Evolutionary conservation across 306 rosid species (phyloP).

Genomic region (Casuarina cunninghamiana): DNA sequence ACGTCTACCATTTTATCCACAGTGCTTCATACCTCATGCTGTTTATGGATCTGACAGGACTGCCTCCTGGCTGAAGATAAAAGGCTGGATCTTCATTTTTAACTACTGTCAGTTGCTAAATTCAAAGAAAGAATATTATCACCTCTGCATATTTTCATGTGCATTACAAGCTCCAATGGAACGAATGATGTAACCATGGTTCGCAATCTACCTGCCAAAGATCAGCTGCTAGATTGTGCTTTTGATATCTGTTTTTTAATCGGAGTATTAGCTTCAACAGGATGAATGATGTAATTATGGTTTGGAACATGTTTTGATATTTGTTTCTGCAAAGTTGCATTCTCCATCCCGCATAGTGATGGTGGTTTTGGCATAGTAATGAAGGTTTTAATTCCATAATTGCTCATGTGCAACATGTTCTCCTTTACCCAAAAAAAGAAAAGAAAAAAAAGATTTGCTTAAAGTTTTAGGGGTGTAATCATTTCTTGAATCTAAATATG

Average conservation of each 20-base stretch:
- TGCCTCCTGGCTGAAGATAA: constrained; percentile 15
- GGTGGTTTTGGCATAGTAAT: constrained; percentile 10
- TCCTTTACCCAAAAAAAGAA: background rate
- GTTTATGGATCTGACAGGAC: constrained; percentile 31
- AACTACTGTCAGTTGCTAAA: constrained; percentile 41
- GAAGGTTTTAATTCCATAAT: background rate
- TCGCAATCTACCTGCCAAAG: constrained; percentile 30
- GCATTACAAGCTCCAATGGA: constrained; percentile 20
- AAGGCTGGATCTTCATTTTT: constrained; percentile 23
- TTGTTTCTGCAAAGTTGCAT: constrained; percentile 36
- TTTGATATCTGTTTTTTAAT: constrained; percentile 24
- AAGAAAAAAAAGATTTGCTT: no score
- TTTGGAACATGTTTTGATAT: constrained; percentile 28
- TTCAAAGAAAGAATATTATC: constrained; percentile 34
- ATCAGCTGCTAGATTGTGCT: constrained; percentile 24
- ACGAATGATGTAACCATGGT: constrained; percentile 27
- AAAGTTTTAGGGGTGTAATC: background rate
- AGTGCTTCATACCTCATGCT: constrained; percentile 26
- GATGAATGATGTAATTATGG: constrained; percentile 25
- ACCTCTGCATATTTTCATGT: constrained; percentile 26
- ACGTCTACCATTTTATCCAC: constrained; percentile 4
- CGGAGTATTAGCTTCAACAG: constrained; percentile 34
- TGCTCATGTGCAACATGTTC: background rate
- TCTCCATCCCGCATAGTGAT: constrained; percentile 27
- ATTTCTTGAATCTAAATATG: background rate